Base-by-base conservation (phyloP, 1,284 basidiomycete genomes). In the Macrocystidia cucumis region DNA sequence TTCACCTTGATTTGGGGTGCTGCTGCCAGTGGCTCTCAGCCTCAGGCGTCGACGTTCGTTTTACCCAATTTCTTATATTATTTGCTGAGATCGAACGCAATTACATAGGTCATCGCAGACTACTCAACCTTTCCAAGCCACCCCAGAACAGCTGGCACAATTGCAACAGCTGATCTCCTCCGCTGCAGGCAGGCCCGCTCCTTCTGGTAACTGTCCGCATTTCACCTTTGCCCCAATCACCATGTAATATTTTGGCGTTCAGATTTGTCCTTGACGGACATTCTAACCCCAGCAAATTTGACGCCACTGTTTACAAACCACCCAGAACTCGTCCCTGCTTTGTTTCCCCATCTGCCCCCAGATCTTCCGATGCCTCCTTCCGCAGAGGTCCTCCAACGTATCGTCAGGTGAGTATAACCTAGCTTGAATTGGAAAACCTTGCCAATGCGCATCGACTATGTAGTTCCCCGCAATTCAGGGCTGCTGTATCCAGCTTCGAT, bases 261-360 rank as follows among this genome's bases (percentile, higher is more conserved):
- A 74, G 85, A 86, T 18, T 40, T 81, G 29, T 72, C 77, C 22
- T 65, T 89, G 29, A 69, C 67, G 9, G 85, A 90, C 51, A 69
- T 89, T 40, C 68, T 89, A 24, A 86, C 83, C 9, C 78, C 82
- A 2, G 63, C 73, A 6, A 80, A 75, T 49, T 62, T 90, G 24
- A 62, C 63, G 2, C 80, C 83, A 3, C 62, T 90, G 9, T 83
- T 89, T 56, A 59, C 63, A 5, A 66, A 68, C 17, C 76, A 80
- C 49, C 79, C 83, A 1, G 72, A 75, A 35, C 65, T 88, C 21
- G 63, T 82, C 31, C 58, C 71, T 5, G 55, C 81, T 2, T 64
- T 89, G 39, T 86, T 86, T 54, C 85, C 85, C 5, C 74, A 86
- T 47, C 70, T 89, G 19, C 84, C 86, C 2, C 64, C 79, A 7